Percentiles rank a stretch among this genome's conserved stretches.
Conservation (phyloP, 2,329 filamentous ascomycete species). For the Verticillium klebahnii region DNA sequence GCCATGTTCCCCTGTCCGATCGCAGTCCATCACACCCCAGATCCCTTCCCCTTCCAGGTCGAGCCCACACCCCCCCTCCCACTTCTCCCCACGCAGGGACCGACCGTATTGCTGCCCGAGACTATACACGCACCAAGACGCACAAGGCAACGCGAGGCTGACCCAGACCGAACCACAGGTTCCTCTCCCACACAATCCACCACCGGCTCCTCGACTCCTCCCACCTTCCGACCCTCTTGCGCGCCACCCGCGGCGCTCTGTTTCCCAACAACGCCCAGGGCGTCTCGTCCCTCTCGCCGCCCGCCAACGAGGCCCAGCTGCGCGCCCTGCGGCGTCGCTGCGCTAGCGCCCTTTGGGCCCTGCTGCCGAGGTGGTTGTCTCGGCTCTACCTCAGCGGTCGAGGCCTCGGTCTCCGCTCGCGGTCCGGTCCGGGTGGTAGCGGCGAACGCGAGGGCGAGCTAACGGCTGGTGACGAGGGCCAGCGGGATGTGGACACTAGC, state of each 20-base stretch:
- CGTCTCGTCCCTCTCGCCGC: slow-evolving; percentile 55
- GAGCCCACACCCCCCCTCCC: slow-evolving; percentile 7
- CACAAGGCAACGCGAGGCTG: slow-evolving; percentile 9
- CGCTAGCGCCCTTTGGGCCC: slow-evolving; percentile 52
- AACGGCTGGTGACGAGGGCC: slow-evolving; percentile 14
- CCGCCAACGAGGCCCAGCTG: slow-evolving; percentile 55
- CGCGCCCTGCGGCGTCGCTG: slow-evolving; percentile 61
- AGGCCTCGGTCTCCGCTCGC: slow-evolving; percentile 21
- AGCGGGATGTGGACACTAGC: slow-evolving; percentile 5
- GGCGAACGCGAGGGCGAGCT: slow-evolving; percentile 7
- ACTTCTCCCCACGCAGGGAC: slow-evolving; percentile 16
- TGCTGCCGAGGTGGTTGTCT: slow-evolving; percentile 42
- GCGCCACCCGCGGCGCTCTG: slow-evolving; percentile 68
- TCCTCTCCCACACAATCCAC: slow-evolving; percentile 53
- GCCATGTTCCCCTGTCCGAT: slow-evolving; percentile 1
- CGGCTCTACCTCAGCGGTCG: slow-evolving; percentile 46
- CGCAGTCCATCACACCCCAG: slow-evolving; percentile 5
- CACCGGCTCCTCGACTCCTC: slow-evolving; percentile 57
- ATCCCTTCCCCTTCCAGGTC: slow-evolving; percentile 5
- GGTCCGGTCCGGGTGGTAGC: slow-evolving; percentile 13
- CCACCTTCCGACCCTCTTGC: slow-evolving; percentile 62
- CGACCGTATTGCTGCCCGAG: not conserved
- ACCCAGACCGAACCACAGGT: slow-evolving; percentile 33
- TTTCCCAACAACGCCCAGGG: slow-evolving; percentile 83
- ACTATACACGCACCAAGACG: not conserved